Evolutionary conservation across 1,284 basidiomycete species (phyloP), one percentile per base, ranked within the genome.

Genomic region (Xerocomus amazonicus): DNA sequence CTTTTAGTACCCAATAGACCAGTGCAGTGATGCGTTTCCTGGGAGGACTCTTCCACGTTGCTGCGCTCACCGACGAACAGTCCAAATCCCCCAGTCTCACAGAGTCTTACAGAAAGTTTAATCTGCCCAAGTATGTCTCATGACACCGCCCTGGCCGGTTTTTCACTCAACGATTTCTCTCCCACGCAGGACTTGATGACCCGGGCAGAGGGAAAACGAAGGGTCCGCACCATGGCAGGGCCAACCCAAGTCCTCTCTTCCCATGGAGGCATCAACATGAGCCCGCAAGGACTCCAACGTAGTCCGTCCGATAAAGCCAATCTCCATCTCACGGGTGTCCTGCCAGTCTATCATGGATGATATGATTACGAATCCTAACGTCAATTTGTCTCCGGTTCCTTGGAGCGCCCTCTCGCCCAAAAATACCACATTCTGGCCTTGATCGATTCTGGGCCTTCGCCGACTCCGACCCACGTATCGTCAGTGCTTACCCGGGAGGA

Each of bases 381-480:
- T 33, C 39, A 32, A 7, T 45, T 33, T n/a, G 42, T 42, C 43
- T 59, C 57, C 50, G 8, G 27, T 16, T 26, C 38, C 35, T 34
- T 43, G 35, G 44, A 17, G n/a, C 14, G n/a, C 27, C 14, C 26
- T 26, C 6, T 39, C 19, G 19, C 19, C 6, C 4, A 23, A 26
- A 13, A 17, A 12, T 19, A 37, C 9, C 34, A 16, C 33, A 8
- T 19, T 12, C 7, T 16, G 6, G 23, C 7, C 37, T 4, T 13
- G 23, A 23, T 23, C 19, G 19, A 23, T 23, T 23, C 19, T 4
- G 19, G 3, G 19, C 19, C 19, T 4, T 23, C 19, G 19, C 19
- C 4, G 19, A 23, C 19, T 23, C 19, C 19, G 19, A 3, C 19
- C 13, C 23, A 7, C 40, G 14, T 26, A 9, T 32, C 31, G 9